Evolutionary conservation across 805 yeast species (phyloP), one percentile per base, ranked within the genome.

Genomic region (Candida ponderosae): DNA sequence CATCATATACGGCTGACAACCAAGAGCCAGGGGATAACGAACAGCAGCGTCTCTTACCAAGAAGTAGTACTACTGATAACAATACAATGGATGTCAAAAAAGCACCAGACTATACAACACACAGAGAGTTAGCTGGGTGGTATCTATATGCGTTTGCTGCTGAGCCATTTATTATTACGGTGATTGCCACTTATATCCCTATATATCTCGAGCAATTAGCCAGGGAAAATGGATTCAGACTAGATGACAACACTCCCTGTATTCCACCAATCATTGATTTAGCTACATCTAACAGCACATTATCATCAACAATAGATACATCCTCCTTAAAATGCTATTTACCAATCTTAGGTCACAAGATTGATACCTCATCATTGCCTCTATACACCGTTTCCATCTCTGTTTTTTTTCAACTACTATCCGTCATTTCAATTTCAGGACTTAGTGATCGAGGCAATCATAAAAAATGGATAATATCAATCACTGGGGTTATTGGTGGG

Each of bases 131-230:
- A 3, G 46, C 65, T 27, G 90, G 89, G 4, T 75, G 89, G 89
- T 76, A 77, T 51, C 61, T 79, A 6, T 79, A 76, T 45, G 65
- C 80, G 3, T 79, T 83, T 71, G 88, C 89, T 1, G 75, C 84
- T 17, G 94, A 83, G 54, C 93, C 93, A 0, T 84, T 82, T 51
- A 70, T 81, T 4, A 93, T 83, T 7, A 76, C 85, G 29, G 88
- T 82, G 2, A 81, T 84, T 6, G 81, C 89, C 0, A 81, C 90
- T 0, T 84, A 81, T 53, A 80, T 83, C 6, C 93, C 93, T 0
- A 57, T 84, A 15, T 55, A 83, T 6, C 58, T 83, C 23, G 88
- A 83, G 43, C 81, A 79, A 47, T 68, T 79, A 41, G 94, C 89
- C 0, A 66, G 88, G 18, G 74, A 71, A 32, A 82, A 79, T 51